Evolutionary conservation across 2,329 filamentous ascomycete species (phyloP).

Genomic region (Fusarium equiseti): DNA sequence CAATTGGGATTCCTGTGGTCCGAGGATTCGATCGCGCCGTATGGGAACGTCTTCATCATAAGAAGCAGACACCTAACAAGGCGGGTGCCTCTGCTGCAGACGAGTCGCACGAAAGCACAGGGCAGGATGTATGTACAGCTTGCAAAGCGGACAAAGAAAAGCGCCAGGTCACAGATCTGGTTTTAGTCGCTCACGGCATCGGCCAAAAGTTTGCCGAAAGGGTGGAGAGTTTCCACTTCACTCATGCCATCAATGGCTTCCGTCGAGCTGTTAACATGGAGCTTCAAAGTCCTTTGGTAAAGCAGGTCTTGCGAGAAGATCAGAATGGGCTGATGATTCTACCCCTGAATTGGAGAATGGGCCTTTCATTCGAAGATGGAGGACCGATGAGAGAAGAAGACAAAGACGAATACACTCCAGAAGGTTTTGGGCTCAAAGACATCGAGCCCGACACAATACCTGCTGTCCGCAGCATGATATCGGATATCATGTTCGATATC

Average conservation of each 20-base stretch:
- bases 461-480: constrained; percentile 92
- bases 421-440: constrained; percentile 78
- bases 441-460: constrained; percentile 93
- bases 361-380: constrained; percentile 86
- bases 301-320: constrained; percentile 77
- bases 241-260: constrained; percentile 93
- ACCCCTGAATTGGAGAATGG: constrained; percentile 93
- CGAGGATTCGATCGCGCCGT: constrained; percentile 84
- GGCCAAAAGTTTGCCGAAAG: constrained; percentile 95
- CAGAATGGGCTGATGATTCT: constrained; percentile 93
- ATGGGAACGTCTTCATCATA: constrained; percentile 80
- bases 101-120: constrained; percentile 48
- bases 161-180: constrained; percentile 83
- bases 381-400: constrained; percentile 69
- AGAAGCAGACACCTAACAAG: constrained; percentile 53
- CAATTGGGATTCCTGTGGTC: constrained; percentile 87
- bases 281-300: constrained; percentile 79
- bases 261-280: constrained; percentile 88
- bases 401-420: constrained; percentile 64
- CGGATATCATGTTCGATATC: constrained; percentile 98
- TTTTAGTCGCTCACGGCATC: constrained; percentile 94
- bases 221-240: constrained; percentile 97
- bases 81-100: constrained; percentile 45
- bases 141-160: constrained; percentile 73
- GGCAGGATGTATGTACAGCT: constrained; percentile 61